Evolutionary conservation across 768 basidiomycete species (phyloP).

Genomic region (Lentinula detonsa): DNA sequence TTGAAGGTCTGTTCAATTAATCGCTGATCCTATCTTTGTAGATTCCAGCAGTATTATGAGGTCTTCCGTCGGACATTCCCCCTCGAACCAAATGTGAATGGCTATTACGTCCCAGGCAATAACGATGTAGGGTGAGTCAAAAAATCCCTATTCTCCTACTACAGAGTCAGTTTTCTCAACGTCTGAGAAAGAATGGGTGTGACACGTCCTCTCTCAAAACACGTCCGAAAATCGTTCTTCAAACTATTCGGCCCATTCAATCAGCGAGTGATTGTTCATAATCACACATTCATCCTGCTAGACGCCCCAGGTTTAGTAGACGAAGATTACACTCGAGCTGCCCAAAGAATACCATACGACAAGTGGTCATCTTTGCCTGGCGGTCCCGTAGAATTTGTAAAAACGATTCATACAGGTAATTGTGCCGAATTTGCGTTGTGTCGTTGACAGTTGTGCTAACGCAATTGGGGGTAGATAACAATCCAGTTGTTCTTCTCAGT

Average conservation of each 20-base stretch:
- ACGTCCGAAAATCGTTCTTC: constrained; percentile 53
- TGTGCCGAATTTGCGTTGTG: neutral
- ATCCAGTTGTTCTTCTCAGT: constrained; percentile 64
- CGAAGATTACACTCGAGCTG: constrained; percentile 68
- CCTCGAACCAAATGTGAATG: constrained; percentile 27
- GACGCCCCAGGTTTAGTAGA: constrained; percentile 80
- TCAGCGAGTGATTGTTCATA: constrained; percentile 52
- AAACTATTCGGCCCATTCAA: constrained; percentile 67
- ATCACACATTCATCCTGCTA: constrained; percentile 66
- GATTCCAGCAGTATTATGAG: constrained; percentile 53
- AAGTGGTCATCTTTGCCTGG: constrained; percentile 48
- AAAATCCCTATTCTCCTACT: neutral
- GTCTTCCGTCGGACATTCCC: constrained; percentile 63
- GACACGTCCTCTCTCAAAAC: constrained; percentile 41
- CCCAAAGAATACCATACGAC: constrained; percentile 40
- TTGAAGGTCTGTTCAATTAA: neutral
- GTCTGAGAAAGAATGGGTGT: constrained; percentile 43
- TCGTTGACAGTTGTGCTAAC: neutral
- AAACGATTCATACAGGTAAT: constrained; percentile 30
- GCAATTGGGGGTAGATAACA: constrained; percentile 15
- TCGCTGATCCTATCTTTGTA: constrained; percentile 19
- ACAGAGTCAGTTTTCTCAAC: neutral
- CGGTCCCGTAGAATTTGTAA: constrained; percentile 59
- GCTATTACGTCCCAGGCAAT: constrained; percentile 73
- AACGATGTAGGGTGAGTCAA: constrained; percentile 62